Evolutionary conservation across 768 basidiomycete species (phyloP).

Genomic region (Termitomyces titanicus): DNA sequence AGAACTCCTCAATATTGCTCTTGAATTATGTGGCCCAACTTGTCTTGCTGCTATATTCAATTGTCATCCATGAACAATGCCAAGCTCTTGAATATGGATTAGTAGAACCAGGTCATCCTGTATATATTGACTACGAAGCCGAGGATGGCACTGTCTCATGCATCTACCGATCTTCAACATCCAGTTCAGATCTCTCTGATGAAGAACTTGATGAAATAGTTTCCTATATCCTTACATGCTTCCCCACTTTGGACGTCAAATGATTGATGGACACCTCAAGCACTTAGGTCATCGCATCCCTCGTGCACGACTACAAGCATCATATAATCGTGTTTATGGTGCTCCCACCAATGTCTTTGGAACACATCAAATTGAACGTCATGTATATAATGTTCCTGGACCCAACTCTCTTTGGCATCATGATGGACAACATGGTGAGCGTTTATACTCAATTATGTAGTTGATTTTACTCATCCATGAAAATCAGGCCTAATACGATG

Average conservation of each 20-base stretch:
- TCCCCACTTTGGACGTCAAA: neutral
- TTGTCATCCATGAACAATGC: neutral
- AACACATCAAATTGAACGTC: constrained; percentile 15
- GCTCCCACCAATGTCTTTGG: constrained; percentile 8
- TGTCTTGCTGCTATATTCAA: too few relatives aligned
- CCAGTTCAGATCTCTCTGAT: neutral
- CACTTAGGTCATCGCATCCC: constrained; percentile 11
- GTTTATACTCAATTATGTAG: too few relatives aligned
- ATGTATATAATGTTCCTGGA: constrained; percentile 23
- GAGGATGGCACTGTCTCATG: neutral
- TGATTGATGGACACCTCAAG: constrained; percentile 20
- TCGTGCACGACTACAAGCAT: constrained; percentile 9
- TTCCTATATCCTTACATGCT: neutral
- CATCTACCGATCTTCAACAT: neutral
- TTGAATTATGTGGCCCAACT: neutral
- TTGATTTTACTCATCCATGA: neutral
- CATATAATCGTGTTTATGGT: constrained; percentile 15
- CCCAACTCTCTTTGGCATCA: constrained; percentile 33
- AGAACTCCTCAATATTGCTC: neutral
- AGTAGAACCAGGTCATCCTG: neutral
- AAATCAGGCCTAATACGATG: constrained; percentile 26
- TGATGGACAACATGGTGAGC: constrained; percentile 34
- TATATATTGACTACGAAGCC: neutral
- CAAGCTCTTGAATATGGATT: neutral
- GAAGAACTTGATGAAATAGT: neutral